Evolutionary conservation across 2,329 filamentous ascomycete genomes (phyloP).

Genomic region (Aspergillus candidus): DNA sequence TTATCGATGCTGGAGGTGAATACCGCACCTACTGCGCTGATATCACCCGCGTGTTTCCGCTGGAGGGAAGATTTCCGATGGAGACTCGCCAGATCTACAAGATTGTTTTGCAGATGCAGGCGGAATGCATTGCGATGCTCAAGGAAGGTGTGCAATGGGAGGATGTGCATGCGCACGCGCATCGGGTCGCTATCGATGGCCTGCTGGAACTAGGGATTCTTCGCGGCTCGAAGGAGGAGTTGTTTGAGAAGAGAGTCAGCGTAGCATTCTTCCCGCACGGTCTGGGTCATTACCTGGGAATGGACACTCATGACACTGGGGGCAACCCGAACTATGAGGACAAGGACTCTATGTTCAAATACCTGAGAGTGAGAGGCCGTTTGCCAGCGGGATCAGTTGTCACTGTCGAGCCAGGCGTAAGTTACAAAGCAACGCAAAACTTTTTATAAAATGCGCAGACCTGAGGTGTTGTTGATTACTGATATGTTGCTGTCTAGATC

Average conservation of each 20-base stretch:
- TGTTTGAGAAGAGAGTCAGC: conserved; percentile 72
- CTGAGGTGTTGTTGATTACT: background rate
- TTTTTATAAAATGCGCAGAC: too few species aligned
- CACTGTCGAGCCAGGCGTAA: conserved; percentile 86
- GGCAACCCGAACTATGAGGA: conserved; percentile 74
- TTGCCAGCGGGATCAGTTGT: conserved; percentile 77
- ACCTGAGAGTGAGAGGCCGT: conserved; percentile 70
- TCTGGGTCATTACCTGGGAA: conserved; percentile 81
- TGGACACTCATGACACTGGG: conserved; percentile 87
- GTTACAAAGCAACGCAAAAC: conserved; percentile 23
- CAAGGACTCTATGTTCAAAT: conserved; percentile 76
- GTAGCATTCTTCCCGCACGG: conserved; percentile 90
- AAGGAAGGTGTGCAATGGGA: conserved; percentile 65
- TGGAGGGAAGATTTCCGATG: conserved; percentile 62
- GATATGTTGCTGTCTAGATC: conserved; percentile 43
- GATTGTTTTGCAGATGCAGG: conserved; percentile 76
- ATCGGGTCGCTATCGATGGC: conserved; percentile 64
- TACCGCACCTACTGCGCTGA: conserved; percentile 82
- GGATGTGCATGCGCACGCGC: conserved; percentile 66
- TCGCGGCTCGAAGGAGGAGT: conserved; percentile 59
- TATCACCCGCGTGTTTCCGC: conserved; percentile 79
- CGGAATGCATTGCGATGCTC: conserved; percentile 62
- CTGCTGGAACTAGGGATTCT: conserved; percentile 68
- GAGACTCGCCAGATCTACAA: conserved; percentile 69
- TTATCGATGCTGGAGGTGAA: conserved; percentile 84